These are phyloP conservation scores for Globisporangium cederbergense DNA, from an alignment of 352 stramenopile species.

Conservation along the genomic window DNA sequence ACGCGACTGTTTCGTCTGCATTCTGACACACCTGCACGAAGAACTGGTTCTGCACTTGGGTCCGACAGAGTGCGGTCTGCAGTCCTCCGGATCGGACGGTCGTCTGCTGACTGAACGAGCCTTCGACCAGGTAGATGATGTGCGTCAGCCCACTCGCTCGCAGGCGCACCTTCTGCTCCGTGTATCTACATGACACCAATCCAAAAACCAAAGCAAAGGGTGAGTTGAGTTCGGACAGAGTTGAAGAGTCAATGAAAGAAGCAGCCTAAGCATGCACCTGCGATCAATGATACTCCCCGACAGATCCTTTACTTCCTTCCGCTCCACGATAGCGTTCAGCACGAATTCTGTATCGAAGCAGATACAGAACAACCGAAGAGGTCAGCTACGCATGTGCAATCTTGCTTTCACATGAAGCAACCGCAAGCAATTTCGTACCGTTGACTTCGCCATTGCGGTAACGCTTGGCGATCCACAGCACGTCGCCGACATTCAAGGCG, in stretches of 20 bases:
- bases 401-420: not conserved
- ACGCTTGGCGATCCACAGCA: slow-evolving; percentile 71
- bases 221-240: not conserved
- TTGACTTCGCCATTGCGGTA: slow-evolving; percentile 26
- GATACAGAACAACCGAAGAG: not conserved
- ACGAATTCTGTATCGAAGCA: slow-evolving; percentile 41
- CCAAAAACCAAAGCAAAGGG: too few relatives aligned
- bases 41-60: slow-evolving; percentile 80
- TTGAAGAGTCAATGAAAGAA: not conserved
- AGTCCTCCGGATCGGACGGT: slow-evolving; percentile 55
- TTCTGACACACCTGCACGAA: slow-evolving; percentile 78
- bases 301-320: slow-evolving; percentile 77
- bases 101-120: slow-evolving; percentile 70
- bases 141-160: slow-evolving; percentile 61
- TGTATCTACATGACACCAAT: slow-evolving; percentile 33
- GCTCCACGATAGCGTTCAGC: slow-evolving; percentile 81
- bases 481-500: slow-evolving; percentile 67
- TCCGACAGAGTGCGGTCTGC: slow-evolving; percentile 72
- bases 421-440: slow-evolving; percentile 5
- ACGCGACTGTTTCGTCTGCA: slow-evolving; percentile 73
- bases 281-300: slow-evolving; percentile 80
- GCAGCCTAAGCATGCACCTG: slow-evolving; percentile 2
- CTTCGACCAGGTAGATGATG: slow-evolving; percentile 85
- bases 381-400: not conserved
- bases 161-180: slow-evolving; percentile 75